A percentile compares a stretch with the other conserved stretches of the same genome.
phyloP scores from a whole-genome alignment of 2,329 filamentous ascomycete species.

The Pseudogymnoascus sp. region DNA sequence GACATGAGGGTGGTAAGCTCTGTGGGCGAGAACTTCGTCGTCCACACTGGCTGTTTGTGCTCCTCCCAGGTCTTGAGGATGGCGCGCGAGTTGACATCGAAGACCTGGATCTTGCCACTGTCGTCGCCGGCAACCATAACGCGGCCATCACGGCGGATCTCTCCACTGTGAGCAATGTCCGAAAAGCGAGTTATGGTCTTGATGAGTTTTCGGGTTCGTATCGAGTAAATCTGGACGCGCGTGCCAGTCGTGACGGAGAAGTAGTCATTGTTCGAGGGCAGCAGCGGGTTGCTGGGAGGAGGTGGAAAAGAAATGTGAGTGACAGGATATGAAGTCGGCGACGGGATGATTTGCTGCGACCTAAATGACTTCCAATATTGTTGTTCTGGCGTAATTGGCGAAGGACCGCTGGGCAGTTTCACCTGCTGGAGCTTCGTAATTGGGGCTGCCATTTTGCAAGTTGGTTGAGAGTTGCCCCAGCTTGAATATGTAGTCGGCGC shows the following conservation, averaged over 20 bases:
- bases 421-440: conserved; percentile 43
- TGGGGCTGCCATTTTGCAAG: conserved; percentile 24
- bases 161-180: conserved; percentile 81
- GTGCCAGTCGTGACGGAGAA: conserved; percentile 95
- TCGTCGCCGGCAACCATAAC: conserved; percentile 90
- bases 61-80: conserved; percentile 93
- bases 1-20: conserved; percentile 82
- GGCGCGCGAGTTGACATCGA: conserved; percentile 80
- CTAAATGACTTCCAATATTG: conserved; percentile 95
- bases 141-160: conserved; percentile 79
- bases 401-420: conserved; percentile 75
- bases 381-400: conserved; percentile 82
- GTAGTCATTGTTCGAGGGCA: conserved; percentile 50
- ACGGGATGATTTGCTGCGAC: conserved; percentile 81
- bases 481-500: conserved; percentile 6
- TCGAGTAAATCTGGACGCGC: conserved; percentile 87
- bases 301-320: conserved; percentile 76
- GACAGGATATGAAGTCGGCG: conserved; percentile 80
- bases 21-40: conserved; percentile 83
- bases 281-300: conserved; percentile 34
- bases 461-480: not conserved
- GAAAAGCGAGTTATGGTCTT: conserved; percentile 94
- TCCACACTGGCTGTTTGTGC: conserved; percentile 91
- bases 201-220: conserved; percentile 80
- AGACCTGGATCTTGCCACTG: conserved; percentile 86